Evolutionary conservation across 805 yeast genomes (phyloP).

Genomic region (Schizosaccharomyces lindneri): DNA sequence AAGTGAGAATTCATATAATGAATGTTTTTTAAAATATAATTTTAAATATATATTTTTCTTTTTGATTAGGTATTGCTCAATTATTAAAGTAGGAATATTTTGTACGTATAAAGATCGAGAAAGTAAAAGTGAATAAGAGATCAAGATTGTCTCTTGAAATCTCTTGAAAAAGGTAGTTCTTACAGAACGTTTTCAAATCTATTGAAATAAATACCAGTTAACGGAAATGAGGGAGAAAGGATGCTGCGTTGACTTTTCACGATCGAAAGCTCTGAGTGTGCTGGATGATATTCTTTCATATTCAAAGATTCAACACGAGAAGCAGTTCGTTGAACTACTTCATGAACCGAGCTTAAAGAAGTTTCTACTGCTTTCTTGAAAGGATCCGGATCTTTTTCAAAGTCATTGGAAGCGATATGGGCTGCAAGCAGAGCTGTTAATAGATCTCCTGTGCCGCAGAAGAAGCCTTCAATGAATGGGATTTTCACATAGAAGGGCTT

Average conservation of each 20-base stretch:
- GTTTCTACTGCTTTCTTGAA: neutral
- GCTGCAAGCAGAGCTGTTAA: constrained; percentile 56
- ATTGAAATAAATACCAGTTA: neutral
- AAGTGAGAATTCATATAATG: too few species aligned
- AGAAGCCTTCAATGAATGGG: constrained; percentile 49
- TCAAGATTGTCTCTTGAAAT: too few species aligned
- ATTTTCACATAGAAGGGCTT: neutral
- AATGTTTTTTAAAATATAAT: too few species aligned
- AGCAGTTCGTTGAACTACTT: neutral
- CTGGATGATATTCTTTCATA: neutral
- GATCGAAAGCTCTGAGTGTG: neutral
- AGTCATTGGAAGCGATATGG: neutral
- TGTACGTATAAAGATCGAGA: too few species aligned
- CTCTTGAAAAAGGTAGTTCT: too few species aligned
- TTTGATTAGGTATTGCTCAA: too few species aligned
- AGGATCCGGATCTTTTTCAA: neutral
- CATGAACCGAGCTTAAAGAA: neutral
- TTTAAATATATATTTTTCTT: too few species aligned
- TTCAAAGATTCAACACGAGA: neutral
- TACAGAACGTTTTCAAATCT: neutral
- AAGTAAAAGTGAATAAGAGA: too few species aligned
- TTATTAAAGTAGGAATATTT: too few species aligned
- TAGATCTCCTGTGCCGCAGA: constrained; percentile 86
- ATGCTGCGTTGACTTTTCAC: neutral
- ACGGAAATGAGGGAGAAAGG: neutral